phyloP scores from a whole-genome alignment of 2,329 filamentous ascomycete species.

The Sphaerulina vaccinii region DNA sequence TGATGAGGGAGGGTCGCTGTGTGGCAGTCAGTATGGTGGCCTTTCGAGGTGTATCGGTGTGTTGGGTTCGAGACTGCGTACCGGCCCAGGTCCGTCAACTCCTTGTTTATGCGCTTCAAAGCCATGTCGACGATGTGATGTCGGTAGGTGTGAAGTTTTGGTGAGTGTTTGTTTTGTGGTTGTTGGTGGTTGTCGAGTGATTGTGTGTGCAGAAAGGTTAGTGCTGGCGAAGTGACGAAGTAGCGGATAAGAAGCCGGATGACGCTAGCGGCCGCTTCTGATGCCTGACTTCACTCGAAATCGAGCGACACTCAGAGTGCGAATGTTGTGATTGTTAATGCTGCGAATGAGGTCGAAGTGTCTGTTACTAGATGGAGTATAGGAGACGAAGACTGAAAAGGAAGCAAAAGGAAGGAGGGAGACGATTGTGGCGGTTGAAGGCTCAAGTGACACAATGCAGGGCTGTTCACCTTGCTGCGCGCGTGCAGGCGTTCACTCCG shows the following conservation, averaged over 20 bases:
- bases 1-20: slow-evolving; percentile 93
- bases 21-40: slow-evolving; percentile 36
- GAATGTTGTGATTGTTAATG: too few relatives aligned
- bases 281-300: too few relatives aligned
- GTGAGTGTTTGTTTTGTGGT: slow-evolving; percentile 5
- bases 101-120: slow-evolving; percentile 90
- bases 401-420: too few relatives aligned
- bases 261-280: too few relatives aligned
- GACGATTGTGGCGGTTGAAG: not conserved
- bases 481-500: not conserved
- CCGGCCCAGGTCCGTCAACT: slow-evolving; percentile 86
- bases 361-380: too few relatives aligned
- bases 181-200: slow-evolving; percentile 10
- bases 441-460: not conserved
- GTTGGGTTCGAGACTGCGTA: slow-evolving; percentile 44
- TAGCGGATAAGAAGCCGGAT: too few relatives aligned
- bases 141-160: not conserved
- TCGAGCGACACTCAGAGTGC: too few relatives aligned
- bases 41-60: not conserved
- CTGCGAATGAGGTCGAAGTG: too few relatives aligned
- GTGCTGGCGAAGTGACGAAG: slow-evolving; percentile 14
- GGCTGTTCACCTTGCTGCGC: not conserved
- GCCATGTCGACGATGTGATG: slow-evolving; percentile 58
- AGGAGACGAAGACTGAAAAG: too few relatives aligned
- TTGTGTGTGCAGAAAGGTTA: not conserved